Evolutionary conservation across 2,329 filamentous ascomycete genomes (phyloP), one percentile per base, ranked within the genome.

Genomic region (Chaetomium strumarium): DNA sequence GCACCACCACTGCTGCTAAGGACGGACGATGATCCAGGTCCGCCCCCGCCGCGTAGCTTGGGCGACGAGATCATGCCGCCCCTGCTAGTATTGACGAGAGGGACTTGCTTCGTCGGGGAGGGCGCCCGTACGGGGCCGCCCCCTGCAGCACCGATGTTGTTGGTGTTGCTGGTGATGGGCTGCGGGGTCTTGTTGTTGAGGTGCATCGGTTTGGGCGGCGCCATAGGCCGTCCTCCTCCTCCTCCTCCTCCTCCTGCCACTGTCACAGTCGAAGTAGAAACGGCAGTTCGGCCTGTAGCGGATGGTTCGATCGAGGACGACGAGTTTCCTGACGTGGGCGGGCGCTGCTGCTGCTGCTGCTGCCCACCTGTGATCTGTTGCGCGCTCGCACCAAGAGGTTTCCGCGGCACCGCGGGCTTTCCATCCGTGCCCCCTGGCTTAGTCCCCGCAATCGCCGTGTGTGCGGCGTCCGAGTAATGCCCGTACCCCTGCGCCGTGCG

Each of bases 401-500:
- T 85, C 20, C 76, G 70, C 7, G 76, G 75, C 12, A 79, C 65
- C 19, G 71, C 69, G 2, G 76, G 77, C 0, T 68, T 54, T 10
- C 51, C 48, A 4, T 57, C 57, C 9, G 63, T 46, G 67, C 11
- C 13, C 24, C 20, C 9, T 7, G 24, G 24, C 24, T 24, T 24
- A 24, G 24, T 24, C 17, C 33, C 12, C 14, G 39, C 71, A 57
- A 30, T 58, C n/a, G 66, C 63, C 4, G 66, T 62, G 14, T 68
- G 62, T 5, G 71, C 67, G 2, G 70, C 68, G 57, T 84, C 87
- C 17, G 91, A 90, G 67, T 88, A 96, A 55, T 85, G 85, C 8
- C 93, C 93, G 66, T 97, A 97, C 0, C 92, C 92, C 58, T 91
- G 85, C 1, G 91, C 91, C 0, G 90, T 96, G 46, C 76, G 71